These are phyloP conservation scores for Pichia sp. DNA, from an alignment of 1,139 yeast species.

Conservation along the genomic window DNA sequence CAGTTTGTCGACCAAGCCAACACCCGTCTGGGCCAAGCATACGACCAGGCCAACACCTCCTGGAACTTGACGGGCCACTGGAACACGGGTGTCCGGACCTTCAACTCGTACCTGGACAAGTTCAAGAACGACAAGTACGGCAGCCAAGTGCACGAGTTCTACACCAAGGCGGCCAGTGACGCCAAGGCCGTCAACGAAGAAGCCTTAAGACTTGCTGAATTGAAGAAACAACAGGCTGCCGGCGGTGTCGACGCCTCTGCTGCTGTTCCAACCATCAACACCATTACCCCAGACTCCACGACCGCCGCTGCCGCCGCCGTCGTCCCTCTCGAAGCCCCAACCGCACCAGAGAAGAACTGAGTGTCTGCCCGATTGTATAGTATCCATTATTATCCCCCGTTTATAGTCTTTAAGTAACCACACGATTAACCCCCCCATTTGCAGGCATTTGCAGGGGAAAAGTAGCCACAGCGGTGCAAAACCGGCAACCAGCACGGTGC, in stretches of 20 bases:
- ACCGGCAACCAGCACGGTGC: conserved; percentile 6
- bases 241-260: conserved; percentile 6
- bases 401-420: too few species aligned
- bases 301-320: conserved; percentile 27
- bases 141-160: conserved; percentile 49
- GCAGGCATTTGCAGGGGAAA: too few species aligned
- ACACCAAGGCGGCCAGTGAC: conserved; percentile 52
- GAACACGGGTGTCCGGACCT: conserved; percentile 34
- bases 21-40: conserved; percentile 8
- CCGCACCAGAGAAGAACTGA: neutral
- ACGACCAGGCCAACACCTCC: conserved; percentile 36
- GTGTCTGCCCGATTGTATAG: neutral
- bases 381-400: too few species aligned
- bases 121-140: conserved; percentile 42
- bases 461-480: too few species aligned
- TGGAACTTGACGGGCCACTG: conserved; percentile 38
- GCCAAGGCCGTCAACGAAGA: conserved; percentile 67
- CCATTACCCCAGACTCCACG: conserved; percentile 22
- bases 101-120: conserved; percentile 49
- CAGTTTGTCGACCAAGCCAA: conserved; percentile 28
- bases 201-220: conserved; percentile 66
- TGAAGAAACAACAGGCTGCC: conserved; percentile 40
- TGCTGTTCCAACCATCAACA: conserved; percentile 17
- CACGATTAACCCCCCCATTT: too few species aligned
- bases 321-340: conserved; percentile 25